Evolutionary conservation across 2,329 filamentous ascomycete genomes (phyloP), one percentile per base, ranked within the genome.

Genomic region (Teratosphaeria viscida): DNA sequence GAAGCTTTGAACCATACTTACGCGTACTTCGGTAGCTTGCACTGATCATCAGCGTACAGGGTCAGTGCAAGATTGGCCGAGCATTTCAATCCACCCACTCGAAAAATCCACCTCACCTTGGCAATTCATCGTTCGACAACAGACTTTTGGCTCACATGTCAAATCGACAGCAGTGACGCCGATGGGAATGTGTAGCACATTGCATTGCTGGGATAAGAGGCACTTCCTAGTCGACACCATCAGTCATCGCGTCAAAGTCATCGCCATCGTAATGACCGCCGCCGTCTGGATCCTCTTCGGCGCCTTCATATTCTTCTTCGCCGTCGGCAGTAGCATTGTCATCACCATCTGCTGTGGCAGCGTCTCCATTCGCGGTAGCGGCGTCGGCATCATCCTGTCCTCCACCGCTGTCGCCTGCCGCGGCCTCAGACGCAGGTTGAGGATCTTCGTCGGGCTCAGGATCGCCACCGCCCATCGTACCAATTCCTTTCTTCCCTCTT

Each of bases 381-480:
- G 43, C 43, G 10, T 49, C 43, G 43, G 43, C 43, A 49, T 49
- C 43, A 5, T 6, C 16, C 19, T 49, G n/a, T 10, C 16, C 43
- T 10, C 19, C 43, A 23, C 5, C 43, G n/a, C 19, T n/a, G 2
- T 23, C 43, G 8, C 19, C 19, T 19, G 43, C 43, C 8, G 16
- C 43, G n/a, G 16, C 43, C 43, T 49, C 43, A 49, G 43, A 16
- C 16, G 5, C 43, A 10, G 43, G 6, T 49, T 49, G 43, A 49
- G 43, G n/a, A 19, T 49, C 43, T 19, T 49, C 43, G n/a, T 49
- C 43, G n/a, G 43, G 43, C 43, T 49, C 43, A 19, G 43, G 43
- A n/a, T 35, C 32, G 2, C 56, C 59, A 29, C 59, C 59, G 23
- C 60, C 58, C 57, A 62, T 23, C 12, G 58, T 60, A 32, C 61